Base-by-base conservation (phyloP, 257 asterid genomes). In the Sherardia arvensis region DNA sequence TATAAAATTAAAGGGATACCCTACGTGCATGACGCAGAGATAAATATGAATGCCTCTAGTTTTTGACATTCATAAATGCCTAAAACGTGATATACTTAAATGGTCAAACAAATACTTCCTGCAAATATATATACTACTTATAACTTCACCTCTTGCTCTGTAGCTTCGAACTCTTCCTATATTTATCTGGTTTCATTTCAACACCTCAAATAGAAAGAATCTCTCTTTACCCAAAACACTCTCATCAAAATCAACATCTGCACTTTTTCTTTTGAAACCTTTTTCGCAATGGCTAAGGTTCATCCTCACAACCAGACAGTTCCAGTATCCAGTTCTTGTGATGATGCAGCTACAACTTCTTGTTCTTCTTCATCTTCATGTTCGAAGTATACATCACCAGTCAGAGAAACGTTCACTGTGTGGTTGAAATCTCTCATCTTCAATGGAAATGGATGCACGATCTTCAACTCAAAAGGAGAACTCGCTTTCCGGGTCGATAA, bases 391-490 rank as follows among this genome's bases (percentile, higher is more conserved):
- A 74, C 48, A n/a, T 56, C 84, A 14, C 65, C 74, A 10, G 77
- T 59, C 43, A 82, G 74, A 65, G 84, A 85, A 79, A 79, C 76
- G 7, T 87, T 73, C 68, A 90, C 95, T 0, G 63, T 87, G 18
- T 90, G 97, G 97, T 81, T 90, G 94, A 90, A 90, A 53, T 90
- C 97, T 18, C 86, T 90, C 0, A 83, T 90, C 18, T 85, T 85
- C 66, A 78, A 90, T 67, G 85, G 95, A 33, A 85, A 85, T 59
- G 97, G 97, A 0, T 90, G 97, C 84, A 87, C 95, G 1, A 83
- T 84, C 14, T 87, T 77, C 29, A 70, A 83, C 43, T 81, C 95
- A 6, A 72, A 68, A 5, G 97, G 97, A 0, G 84, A 87, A 63
- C 74, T 90, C 1, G 80, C 63, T 61, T 90, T 78, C 43, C 88